Base-by-base conservation (phyloP, 2,329 filamentous ascomycete genomes). In the Tolypocladium amazonense region DNA sequence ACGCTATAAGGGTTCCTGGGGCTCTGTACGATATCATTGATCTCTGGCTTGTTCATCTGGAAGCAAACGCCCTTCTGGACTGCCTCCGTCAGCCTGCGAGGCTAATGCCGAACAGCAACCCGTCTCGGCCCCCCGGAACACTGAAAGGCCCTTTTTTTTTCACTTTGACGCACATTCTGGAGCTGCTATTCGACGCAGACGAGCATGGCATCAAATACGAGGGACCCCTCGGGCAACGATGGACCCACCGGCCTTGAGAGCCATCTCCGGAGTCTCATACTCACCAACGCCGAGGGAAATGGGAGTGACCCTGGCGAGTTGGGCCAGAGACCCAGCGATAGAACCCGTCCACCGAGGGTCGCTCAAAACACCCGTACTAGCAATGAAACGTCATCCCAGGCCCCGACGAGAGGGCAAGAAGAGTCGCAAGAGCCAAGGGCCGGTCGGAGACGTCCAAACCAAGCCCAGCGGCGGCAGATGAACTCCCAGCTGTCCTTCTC, bases 401-500 rank as follows among this genome's bases (percentile, higher is more conserved):
- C 9, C 20, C 50, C 37, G 30, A 33, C 15, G 3, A 6, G 15
- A 6, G 55, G 38, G 47, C 47, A 39, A 2, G 56, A 57, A 2
- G 18, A 45, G 15, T 56, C 63, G 8, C 62, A 65, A 50, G 57
- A 65, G 25, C 67, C 65, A 64, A 76, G 72, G 58, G 59, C 68
- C n/a, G 61, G 65, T 57, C 74, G 75, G 65, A 84, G 79, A 65
- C 81, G 84, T 27, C 79, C 76, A 3, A 88, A 88, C 62, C 85
- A 88, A 67, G 84, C 84, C 1, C 82, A 87, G 65, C 77, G 84
- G 56, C 79, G 84, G 27, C 82, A 86, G 65, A 83, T 86, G 81
- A 85, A 78, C 59, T 77, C 83, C 5, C 80, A 86, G 63, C 66
- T 85, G 23, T 78, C 81, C 0, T 80, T 86, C 54, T 77, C 82